Evolutionary conservation across 768 basidiomycete species (phyloP), one percentile per base, ranked within the genome.

Genomic region (Mycena leptocephala): DNA sequence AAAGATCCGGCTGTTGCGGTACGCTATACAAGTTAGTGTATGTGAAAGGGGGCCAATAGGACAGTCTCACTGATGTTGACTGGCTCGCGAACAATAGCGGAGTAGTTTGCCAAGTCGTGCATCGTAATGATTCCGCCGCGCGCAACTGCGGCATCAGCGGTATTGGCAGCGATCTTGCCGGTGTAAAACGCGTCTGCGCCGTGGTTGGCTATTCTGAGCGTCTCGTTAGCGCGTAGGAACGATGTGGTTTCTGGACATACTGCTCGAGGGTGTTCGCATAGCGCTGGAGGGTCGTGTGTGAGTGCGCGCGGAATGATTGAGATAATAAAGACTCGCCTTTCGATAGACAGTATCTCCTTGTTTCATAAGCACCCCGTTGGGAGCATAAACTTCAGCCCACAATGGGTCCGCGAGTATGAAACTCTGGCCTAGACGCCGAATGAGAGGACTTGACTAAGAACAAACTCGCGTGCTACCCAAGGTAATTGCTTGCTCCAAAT

Each of bases 311-410:
- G 16, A 20, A 20, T 10, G 10, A 35, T 26, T 53, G 9, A 33
- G 22, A 20, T 10, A 63, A 28, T 48, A 4, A 28, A 20, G 9
- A n/a, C 35, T 22, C 48, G 64, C 77, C 61, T 79, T 82, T 10
- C 82, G 80, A 43, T 81, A 81, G 20, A 75, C 70, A 8, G 68
- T 80, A 56, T 81, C 79, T 8, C 80, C 80, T 43, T 72, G 63
- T 14, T 43, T 62, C 7, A 78, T 51, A 13, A 82, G 53, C 0
- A 74, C 81, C 18, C 82, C 82, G 59, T 83, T 81, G 0, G 82
- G 82, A 30, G 82, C 82, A 56, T 83, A 83, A 1, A 78, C 75
- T 48, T 83, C 82, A 7, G 80, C 76, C 81, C 81, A 83, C 30
- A 83, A 56, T 4, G 82, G 80, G 48, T 83, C 79, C 13, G 6